Conservation (phyloP, 2,329 filamentous ascomycete species). For the Pseudogymnoascus sp. region DNA sequence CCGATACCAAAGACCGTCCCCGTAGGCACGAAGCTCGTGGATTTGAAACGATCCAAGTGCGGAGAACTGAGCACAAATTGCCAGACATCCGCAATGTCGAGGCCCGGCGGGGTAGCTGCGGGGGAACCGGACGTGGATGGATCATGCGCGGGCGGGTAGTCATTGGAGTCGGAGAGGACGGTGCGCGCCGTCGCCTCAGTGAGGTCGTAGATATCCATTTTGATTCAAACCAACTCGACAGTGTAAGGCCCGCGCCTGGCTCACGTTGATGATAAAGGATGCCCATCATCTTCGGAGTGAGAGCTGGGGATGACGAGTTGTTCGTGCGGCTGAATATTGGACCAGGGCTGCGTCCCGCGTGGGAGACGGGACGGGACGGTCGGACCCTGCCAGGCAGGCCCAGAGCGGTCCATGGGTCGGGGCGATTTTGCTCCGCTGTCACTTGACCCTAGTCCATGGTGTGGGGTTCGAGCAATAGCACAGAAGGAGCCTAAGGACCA, state of each 20-base stretch:
- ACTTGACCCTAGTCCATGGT: background rate
- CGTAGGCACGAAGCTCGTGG: background rate
- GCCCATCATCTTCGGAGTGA: background rate
- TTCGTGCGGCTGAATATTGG: conserved; percentile 3
- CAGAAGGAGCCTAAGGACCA: background rate
- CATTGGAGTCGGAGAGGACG: background rate
- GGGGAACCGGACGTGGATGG: background rate
- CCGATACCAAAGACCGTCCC: background rate
- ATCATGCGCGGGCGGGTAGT: background rate
- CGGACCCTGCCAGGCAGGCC: background rate
- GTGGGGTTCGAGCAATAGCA: background rate
- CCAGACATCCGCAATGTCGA: background rate
- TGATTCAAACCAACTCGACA: background rate
- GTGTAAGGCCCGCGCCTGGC: background rate
- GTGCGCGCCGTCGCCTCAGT: background rate
- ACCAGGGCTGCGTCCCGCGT: background rate
- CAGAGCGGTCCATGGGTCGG: background rate
- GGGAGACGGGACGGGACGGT: background rate
- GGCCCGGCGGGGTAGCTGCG: background rate
- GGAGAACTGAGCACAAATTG: background rate
- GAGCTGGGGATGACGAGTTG: background rate
- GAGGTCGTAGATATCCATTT: conserved; percentile 4
- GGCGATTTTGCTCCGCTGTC: background rate
- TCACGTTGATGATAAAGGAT: background rate
- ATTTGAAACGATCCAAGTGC: background rate